These are phyloP conservation scores for Picea abies DNA, from an alignment of 83 land plant genomes.

Conservation along the genomic window DNA sequence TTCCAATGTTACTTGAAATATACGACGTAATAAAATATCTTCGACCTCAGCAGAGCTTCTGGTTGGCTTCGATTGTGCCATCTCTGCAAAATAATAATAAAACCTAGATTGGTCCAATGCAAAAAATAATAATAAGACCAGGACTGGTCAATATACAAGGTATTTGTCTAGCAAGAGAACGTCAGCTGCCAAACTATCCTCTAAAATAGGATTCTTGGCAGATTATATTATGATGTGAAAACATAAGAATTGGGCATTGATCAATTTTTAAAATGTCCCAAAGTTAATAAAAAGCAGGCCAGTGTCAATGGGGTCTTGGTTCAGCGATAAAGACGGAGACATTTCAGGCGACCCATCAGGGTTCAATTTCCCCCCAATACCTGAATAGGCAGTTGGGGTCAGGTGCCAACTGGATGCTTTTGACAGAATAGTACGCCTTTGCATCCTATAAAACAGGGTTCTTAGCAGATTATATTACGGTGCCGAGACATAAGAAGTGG, in stretches of 20 bases:
- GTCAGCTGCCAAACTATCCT: not conserved
- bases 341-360: too few species aligned
- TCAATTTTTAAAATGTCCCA: too few species aligned
- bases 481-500: not conserved
- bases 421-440: too few species aligned
- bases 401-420: too few species aligned
- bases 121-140: not conserved
- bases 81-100: conserved; percentile 10
- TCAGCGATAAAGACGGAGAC: too few species aligned
- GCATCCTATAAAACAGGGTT: not conserved
- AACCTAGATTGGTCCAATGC: too few species aligned
- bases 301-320: too few species aligned
- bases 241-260: not conserved
- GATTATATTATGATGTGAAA: not conserved
- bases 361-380: too few species aligned
- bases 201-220: not conserved
- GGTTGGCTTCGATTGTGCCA: conserved; percentile 41
- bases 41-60: conserved; percentile 60
- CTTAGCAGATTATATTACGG: not conserved
- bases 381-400: too few species aligned
- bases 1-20: conserved; percentile 57
- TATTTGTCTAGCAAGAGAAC: not conserved
- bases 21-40: conserved; percentile 66
- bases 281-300: too few species aligned
- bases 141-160: too few species aligned